A percentile compares a stretch with the other conserved stretches of the same genome.
Conservation (phyloP, 768 basidiomycete species). For the Kwoniella sp. region DNA sequence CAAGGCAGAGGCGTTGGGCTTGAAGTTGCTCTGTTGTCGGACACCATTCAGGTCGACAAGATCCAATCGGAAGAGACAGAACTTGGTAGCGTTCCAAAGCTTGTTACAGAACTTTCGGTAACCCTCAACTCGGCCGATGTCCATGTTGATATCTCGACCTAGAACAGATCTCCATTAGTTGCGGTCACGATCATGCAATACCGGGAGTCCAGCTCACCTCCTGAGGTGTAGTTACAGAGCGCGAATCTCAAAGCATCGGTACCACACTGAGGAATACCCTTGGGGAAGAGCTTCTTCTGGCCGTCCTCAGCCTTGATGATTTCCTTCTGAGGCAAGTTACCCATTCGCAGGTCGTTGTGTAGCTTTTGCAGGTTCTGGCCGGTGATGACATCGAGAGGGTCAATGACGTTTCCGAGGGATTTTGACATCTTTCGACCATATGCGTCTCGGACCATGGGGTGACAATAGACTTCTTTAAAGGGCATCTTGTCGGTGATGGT, state of each 20-base stretch:
- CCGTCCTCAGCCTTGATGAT: conserved; percentile 85
- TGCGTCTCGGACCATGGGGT: conserved; percentile 98
- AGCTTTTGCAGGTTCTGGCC: conserved; percentile 76
- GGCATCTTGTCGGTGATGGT: conserved; percentile 87
- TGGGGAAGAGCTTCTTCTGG: conserved; percentile 99
- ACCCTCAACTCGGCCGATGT: conserved; percentile 92
- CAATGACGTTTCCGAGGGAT: conserved; percentile 95
- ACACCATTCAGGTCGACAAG: conserved; percentile 56
- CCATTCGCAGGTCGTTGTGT: conserved; percentile 81
- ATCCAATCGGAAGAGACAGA: conserved; percentile 97
- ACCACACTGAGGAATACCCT: conserved; percentile 97
- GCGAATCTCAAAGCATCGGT: conserved; percentile 95
- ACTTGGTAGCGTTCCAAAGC: conserved; percentile 98
- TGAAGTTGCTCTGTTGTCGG: conserved; percentile 62
- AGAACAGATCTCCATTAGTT: conserved; percentile 2
- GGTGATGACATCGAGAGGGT: conserved; percentile 91
- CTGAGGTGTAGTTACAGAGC: conserved; percentile 87
- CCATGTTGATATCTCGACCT: conserved; percentile 97
- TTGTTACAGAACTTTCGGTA: conserved; percentile 99
- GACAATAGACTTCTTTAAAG: conserved; percentile 93
- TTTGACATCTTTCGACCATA: conserved; percentile 99
- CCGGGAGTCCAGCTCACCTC: conserved; percentile 70
- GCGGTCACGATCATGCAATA: too few species aligned
- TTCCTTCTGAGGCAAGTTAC: conserved; percentile 92
- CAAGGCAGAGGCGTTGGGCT: conserved; percentile 70